These are phyloP conservation scores for Clarireedia sp. DNA, from an alignment of 2,329 filamentous ascomycete species.

Conservation along the genomic window DNA sequence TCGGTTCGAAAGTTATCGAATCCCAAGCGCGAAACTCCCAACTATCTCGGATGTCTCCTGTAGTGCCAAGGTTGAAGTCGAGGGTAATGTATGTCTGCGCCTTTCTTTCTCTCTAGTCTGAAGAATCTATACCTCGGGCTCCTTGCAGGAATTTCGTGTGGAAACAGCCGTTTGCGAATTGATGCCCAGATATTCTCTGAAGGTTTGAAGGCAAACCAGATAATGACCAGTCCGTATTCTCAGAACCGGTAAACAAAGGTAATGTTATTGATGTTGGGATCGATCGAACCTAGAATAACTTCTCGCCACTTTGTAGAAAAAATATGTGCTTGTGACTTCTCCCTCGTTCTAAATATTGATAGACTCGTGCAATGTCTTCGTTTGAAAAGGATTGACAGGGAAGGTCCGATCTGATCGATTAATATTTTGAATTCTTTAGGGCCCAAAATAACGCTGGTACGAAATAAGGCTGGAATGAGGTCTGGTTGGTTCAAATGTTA, in stretches of 20 bases:
- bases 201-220: not conserved
- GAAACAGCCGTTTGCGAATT: not conserved
- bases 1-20: no score
- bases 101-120: not conserved
- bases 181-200: not conserved
- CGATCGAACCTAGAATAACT: not conserved
- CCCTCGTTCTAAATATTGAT: not conserved
- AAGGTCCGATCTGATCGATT: not conserved
- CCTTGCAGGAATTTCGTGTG: not conserved
- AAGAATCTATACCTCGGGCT: not conserved
- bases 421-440: conserved; percentile 6
- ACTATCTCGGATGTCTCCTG: no score
- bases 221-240: not conserved
- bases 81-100: not conserved
- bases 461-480: not conserved
- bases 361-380: not conserved
- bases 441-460: not conserved
- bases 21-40: no score
- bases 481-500: not conserved
- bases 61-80: not conserved
- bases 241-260: not conserved
- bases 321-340: not conserved
- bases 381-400: not conserved
- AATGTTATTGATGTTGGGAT: not conserved
- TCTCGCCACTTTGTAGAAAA: not conserved